Conservation (phyloP, 2,329 filamentous ascomycete species). For the Diaporthe citrichinensis region DNA sequence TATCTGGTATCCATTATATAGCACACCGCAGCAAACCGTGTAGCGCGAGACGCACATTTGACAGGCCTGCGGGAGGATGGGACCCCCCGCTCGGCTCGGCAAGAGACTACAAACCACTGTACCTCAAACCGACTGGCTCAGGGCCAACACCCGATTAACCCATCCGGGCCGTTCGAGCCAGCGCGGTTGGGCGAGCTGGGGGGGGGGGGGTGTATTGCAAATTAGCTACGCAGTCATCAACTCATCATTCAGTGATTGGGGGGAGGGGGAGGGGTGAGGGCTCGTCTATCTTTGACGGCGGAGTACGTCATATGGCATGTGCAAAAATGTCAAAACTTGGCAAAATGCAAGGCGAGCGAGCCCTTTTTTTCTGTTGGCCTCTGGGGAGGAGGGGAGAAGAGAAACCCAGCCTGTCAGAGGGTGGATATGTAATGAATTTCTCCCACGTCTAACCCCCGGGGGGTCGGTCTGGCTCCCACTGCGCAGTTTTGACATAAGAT, state of each 20-base stretch:
- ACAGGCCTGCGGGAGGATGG: conserved; percentile 7
- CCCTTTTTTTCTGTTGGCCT: not conserved
- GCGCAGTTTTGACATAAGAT: conserved; percentile 18
- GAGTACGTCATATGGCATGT: conserved; percentile 34
- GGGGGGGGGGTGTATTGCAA: not conserved
- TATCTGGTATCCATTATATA: not conserved
- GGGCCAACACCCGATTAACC: not conserved
- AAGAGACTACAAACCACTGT: conserved; percentile 3
- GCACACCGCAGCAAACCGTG: not conserved
- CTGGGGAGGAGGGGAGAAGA: not conserved
- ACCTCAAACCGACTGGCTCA: conserved; percentile 4
- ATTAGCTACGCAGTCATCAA: not conserved
- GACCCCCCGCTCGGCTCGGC: conserved; percentile 22
- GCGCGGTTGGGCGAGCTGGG: not conserved
- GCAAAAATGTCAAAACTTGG: not conserved
- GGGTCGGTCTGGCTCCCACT: conserved; percentile 9
- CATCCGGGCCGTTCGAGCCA: not conserved
- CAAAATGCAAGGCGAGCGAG: not conserved
- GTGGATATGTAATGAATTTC: conserved; percentile 28
- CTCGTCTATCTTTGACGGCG: conserved; percentile 22
- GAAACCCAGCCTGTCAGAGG: conserved; percentile 19
- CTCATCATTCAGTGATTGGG: not conserved
- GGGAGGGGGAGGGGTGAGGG: not conserved
- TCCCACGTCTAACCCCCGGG: conserved; percentile 14
- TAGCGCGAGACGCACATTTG: conserved; percentile 23